These are phyloP conservation scores for Leccinum huronense DNA, from an alignment of 1,284 basidiomycete species.

Conservation along the genomic window DNA sequence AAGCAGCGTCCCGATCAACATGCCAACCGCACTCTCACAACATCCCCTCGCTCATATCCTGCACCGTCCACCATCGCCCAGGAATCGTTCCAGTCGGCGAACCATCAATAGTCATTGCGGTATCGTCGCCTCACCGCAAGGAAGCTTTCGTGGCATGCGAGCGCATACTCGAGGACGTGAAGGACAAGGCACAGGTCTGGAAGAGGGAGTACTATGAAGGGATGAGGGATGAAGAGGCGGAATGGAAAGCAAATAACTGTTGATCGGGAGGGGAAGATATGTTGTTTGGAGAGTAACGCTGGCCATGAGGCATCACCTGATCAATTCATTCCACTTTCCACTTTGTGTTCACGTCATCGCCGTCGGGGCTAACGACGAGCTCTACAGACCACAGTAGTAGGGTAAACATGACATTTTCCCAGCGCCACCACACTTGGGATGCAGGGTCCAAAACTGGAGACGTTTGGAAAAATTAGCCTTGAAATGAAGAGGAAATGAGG, in stretches of 20 bases:
- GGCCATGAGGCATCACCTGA: constrained; percentile 13
- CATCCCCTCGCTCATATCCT: constrained; percentile 45
- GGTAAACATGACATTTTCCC: constrained; percentile 85
- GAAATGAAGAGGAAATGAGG: constrained; percentile 4
- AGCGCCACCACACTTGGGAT: constrained; percentile 87
- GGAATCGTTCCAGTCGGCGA: constrained; percentile 77
- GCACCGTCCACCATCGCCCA: constrained; percentile 75
- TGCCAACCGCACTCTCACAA: constrained; percentile 38
- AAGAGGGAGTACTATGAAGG: constrained; percentile 84
- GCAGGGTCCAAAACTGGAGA: constrained; percentile 71
- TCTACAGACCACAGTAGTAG: constrained; percentile 79
- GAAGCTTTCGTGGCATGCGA: constrained; percentile 82
- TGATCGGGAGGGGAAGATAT: constrained; percentile 16
- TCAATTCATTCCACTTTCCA: constrained; percentile 72
- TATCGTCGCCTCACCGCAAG: constrained; percentile 81
- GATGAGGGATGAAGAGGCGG: constrained; percentile 55
- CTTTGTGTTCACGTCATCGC: constrained; percentile 64
- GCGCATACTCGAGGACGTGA: constrained; percentile 80
- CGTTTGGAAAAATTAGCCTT: neutral
- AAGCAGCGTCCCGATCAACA: constrained; percentile 42
- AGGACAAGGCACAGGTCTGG: constrained; percentile 83
- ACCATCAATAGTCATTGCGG: constrained; percentile 81
- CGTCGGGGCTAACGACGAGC: constrained; percentile 73
- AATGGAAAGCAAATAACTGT: constrained; percentile 69
- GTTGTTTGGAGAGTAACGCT: constrained; percentile 12